A percentile compares a stretch with the other conserved stretches of the same genome.
Evolutionary conservation across 257 asterid species (phyloP).

Genomic region (Paraleonurus japonicus): DNA sequence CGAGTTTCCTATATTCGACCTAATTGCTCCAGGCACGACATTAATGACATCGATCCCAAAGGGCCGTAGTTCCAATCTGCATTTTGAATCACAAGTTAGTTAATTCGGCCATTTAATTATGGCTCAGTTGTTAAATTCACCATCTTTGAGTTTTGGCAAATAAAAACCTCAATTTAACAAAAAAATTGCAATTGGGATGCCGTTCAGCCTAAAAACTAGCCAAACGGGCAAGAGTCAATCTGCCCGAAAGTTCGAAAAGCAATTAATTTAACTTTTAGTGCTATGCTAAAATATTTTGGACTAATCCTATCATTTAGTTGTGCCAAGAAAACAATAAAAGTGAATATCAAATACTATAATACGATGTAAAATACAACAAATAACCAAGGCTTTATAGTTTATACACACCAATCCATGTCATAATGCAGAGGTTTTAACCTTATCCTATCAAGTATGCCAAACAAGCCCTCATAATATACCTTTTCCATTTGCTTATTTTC

Average conservation of each 20-base stretch:
- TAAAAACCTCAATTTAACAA: too few species aligned
- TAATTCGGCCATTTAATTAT: too few species aligned
- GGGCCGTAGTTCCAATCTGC: conserved; percentile 45
- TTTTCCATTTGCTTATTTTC: not conserved
- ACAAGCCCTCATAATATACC: not conserved
- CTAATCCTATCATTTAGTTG: not conserved
- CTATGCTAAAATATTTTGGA: too few species aligned
- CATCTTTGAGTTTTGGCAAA: too few species aligned
- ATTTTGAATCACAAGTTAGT: too few species aligned
- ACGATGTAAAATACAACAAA: not conserved
- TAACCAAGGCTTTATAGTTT: not conserved
- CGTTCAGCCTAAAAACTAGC: too few species aligned
- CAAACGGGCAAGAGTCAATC: too few species aligned
- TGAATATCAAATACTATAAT: not conserved
- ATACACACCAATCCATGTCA: not conserved
- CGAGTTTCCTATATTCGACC: conserved; percentile 68
- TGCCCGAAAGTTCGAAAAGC: too few species aligned
- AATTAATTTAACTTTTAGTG: too few species aligned
- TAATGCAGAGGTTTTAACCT: not conserved
- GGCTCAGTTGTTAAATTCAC: too few species aligned
- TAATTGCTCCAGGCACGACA: conserved; percentile 83
- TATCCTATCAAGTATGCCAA: not conserved
- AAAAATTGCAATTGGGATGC: too few species aligned
- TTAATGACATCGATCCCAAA: conserved; percentile 66
- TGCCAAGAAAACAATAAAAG: not conserved